Conservation (phyloP, 331 rosid species). For the Malus hybrid region DNA sequence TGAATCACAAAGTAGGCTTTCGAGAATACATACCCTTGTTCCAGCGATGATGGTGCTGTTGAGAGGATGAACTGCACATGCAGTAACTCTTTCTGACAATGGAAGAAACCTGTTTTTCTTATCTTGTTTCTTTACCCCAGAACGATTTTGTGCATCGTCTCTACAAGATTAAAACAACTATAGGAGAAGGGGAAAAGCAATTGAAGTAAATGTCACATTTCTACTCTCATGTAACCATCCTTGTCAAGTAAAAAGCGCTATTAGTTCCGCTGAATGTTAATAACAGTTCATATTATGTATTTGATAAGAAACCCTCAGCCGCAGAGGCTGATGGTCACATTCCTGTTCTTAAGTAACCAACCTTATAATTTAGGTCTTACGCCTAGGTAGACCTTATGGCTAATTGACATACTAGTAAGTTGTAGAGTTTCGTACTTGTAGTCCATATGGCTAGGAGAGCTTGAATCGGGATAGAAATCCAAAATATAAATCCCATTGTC, state of each 20-base stretch:
- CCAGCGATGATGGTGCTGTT: slow-evolving; percentile 62
- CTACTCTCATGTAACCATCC: too few species aligned
- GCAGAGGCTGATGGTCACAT: too few species aligned
- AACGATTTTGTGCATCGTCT: slow-evolving; percentile 26
- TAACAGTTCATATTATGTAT: background rate
- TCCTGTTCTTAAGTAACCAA: too few species aligned
- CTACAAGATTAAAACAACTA: slow-evolving; percentile 20
- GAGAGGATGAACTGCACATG: slow-evolving; percentile 80
- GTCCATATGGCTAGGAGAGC: slow-evolving; percentile 73
- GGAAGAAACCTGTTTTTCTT: slow-evolving; percentile 53
- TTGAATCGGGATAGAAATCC: slow-evolving; percentile 68
- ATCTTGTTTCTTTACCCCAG: slow-evolving; percentile 18
- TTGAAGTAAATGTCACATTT: background rate
- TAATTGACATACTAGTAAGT: background rate
- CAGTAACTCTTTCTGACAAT: slow-evolving; percentile 60
- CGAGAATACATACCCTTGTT: slow-evolving; percentile 51
- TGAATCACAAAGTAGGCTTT: background rate
- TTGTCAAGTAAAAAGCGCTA: too few species aligned
- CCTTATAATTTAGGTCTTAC: too few species aligned
- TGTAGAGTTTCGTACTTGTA: slow-evolving; percentile 44
- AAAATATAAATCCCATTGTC: slow-evolving; percentile 58
- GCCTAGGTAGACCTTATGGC: too few species aligned
- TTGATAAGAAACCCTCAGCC: background rate
- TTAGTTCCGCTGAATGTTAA: background rate
- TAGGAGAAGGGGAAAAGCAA: background rate